Evolutionary conservation across 1,139 yeast species (phyloP).

Genomic region (Geotrichum citri-aurantii): DNA sequence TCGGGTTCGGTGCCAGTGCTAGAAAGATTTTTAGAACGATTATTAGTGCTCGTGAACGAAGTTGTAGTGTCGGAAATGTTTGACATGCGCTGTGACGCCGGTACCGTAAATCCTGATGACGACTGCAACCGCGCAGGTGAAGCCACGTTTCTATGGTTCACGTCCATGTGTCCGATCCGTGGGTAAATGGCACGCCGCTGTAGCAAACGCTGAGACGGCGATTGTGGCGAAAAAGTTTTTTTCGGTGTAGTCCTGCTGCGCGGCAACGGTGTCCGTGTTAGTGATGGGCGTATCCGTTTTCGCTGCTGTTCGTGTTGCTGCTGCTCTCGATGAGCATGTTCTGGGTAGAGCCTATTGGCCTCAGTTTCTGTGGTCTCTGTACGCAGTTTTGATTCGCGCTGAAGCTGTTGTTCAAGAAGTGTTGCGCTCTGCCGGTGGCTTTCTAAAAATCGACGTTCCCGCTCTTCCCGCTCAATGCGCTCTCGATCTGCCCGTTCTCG

Average conservation of each 20-base stretch:
- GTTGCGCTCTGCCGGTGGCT: neutral
- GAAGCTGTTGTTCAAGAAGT: neutral
- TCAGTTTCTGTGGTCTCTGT: neutral
- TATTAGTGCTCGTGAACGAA: neutral
- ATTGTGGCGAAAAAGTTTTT: neutral
- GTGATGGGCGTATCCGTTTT: neutral
- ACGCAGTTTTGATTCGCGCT: neutral
- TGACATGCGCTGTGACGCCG: neutral
- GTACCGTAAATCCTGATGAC: neutral
- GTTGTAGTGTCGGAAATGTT: neutral
- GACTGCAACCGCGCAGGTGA: neutral
- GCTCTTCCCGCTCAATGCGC: neutral
- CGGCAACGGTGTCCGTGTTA: neutral
- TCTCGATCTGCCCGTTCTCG: neutral
- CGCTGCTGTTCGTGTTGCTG: conserved; percentile 1
- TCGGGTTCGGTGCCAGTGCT: neutral
- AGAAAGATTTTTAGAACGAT: neutral
- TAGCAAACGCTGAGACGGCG: neutral
- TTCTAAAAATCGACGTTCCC: neutral
- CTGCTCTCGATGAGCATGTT: neutral
- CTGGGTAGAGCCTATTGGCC: neutral
- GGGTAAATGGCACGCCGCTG: neutral
- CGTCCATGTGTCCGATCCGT: neutral
- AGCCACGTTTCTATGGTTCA: neutral
- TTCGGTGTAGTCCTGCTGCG: neutral